Evolutionary conservation across 106 monocot genomes (phyloP), one percentile per base, ranked within the genome.

Genomic region (Allium sativum): DNA sequence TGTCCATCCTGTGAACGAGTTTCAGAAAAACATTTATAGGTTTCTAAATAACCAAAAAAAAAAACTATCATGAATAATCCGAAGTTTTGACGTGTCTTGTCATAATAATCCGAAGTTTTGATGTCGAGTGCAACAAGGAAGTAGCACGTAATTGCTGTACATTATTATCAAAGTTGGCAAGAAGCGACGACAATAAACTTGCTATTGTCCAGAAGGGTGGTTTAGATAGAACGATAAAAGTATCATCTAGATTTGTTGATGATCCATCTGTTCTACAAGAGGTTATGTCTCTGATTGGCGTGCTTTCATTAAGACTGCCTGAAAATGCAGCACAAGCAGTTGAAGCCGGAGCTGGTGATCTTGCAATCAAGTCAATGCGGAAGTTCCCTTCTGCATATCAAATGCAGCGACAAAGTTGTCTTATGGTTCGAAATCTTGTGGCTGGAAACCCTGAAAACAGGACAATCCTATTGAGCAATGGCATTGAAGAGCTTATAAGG

Each of bases 391-490:
- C 75, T 74, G 75, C 83, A 56, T 68, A 77, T 80, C 95, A 87
- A 64, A 81, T 90, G 90, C 95, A 96, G 66, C 84, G 74, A 21
- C 95, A 96, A 69, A 73, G 81, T 40, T 96, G 95, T 68, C 73
- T 79, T 52, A 96, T 96, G 95, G 87, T 96, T 55, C 90, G 90
- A 42, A 96, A 96, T 80, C 79, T 96, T 72, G 90, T 84, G 9
- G 90, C 68, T 47, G 79, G 95, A 54, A 96, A 87, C 59, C 79
- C 74, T 31, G 87, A 90, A 50, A 96, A 90, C 67, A 79, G 90
- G 95, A n/a, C n/a, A n/a, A n/a, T n/a, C n/a, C n/a, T n/a, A n/a
- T n/a, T 89, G 68, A 12, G 18, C 31, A n/a, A n/a, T n/a, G n/a
- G n/a, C n/a, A n/a, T n/a, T n/a, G n/a, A n/a, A n/a, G n/a, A n/a